Evolutionary conservation across 768 basidiomycete species (phyloP).

Genomic region (Hebeloma cylindrosporum): DNA sequence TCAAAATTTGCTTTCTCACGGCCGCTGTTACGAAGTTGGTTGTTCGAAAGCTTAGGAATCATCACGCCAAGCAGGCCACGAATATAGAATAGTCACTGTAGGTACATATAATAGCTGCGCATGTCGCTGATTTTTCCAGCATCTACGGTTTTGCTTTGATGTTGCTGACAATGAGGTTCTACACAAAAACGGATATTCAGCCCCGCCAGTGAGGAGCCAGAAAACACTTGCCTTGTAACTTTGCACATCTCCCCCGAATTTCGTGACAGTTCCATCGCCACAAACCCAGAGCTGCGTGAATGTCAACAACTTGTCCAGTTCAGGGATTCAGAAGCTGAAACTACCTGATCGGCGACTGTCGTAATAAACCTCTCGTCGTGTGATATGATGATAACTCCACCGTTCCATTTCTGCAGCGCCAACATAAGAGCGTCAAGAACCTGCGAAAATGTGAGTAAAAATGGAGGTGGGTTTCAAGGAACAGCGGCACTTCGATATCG

Average conservation of each 20-base stretch:
- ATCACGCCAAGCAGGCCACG: background rate
- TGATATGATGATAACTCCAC: slow-evolving; percentile 89
- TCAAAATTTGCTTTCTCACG: too few species aligned
- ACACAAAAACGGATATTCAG: slow-evolving; percentile 8
- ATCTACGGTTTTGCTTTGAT: slow-evolving; percentile 54
- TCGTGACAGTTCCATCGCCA: slow-evolving; percentile 73
- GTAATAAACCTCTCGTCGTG: slow-evolving; percentile 97
- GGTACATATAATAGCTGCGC: background rate
- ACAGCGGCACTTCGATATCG: slow-evolving; percentile 76
- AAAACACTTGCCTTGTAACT: slow-evolving; percentile 73
- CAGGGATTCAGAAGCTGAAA: slow-evolving; percentile 17
- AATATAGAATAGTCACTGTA: background rate
- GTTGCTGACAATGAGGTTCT: slow-evolving; percentile 77
- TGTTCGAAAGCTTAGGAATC: too few species aligned
- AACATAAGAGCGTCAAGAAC: slow-evolving; percentile 95
- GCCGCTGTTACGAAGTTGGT: too few species aligned
- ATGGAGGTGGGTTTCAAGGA: background rate
- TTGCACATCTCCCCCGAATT: slow-evolving; percentile 89
- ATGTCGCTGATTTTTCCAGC: too few species aligned
- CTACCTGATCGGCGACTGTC: slow-evolving; percentile 81
- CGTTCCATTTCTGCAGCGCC: slow-evolving; percentile 79
- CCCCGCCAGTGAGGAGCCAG: background rate
- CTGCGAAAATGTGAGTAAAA: slow-evolving; percentile 34
- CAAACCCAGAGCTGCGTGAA: slow-evolving; percentile 84
- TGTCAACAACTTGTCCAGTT: slow-evolving; percentile 7